Evolutionary conservation across 1,139 yeast genomes (phyloP).

Genomic region (Wickerhamiella pararugosa): DNA sequence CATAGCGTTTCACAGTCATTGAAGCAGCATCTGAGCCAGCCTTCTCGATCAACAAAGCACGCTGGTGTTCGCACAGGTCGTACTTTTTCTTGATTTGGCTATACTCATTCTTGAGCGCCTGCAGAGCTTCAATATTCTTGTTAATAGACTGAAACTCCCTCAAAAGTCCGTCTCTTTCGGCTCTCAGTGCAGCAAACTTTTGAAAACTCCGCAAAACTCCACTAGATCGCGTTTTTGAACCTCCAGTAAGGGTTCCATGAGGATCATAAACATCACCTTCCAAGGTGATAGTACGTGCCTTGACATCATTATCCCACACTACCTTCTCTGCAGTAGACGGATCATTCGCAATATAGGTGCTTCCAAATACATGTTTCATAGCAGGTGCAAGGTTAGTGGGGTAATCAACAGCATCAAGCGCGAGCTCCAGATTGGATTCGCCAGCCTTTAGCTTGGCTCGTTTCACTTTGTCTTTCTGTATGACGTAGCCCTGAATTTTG

Average conservation of each 20-base stretch:
- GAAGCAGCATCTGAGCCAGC: slow-evolving; percentile 49
- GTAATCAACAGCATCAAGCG: slow-evolving; percentile 63
- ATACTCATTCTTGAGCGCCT: no score
- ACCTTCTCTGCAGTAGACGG: slow-evolving; percentile 77
- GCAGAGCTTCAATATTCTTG: no score
- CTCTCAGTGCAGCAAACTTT: slow-evolving; percentile 40
- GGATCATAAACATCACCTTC: slow-evolving; percentile 96
- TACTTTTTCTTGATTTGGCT: slow-evolving; percentile 38
- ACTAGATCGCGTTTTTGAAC: slow-evolving; percentile 42
- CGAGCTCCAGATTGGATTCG: slow-evolving; percentile 78
- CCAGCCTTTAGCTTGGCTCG: slow-evolving; percentile 35
- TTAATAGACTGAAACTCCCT: no score
- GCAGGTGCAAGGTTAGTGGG: slow-evolving; percentile 60
- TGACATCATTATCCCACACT: slow-evolving; percentile 70
- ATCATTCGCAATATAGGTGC: slow-evolving; percentile 70
- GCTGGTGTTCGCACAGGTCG: slow-evolving; percentile 53
- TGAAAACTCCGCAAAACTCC: slow-evolving; percentile 55
- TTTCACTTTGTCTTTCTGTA: slow-evolving; percentile 13
- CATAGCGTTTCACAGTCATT: slow-evolving; percentile 18
- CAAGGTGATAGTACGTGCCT: slow-evolving; percentile 75
- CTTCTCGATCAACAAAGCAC: slow-evolving; percentile 45
- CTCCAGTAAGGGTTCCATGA: slow-evolving; percentile 90
- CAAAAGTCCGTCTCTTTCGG: no score
- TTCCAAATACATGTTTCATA: slow-evolving; percentile 85
- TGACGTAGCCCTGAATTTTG: slow-evolving; percentile 46